Base-by-base conservation (phyloP, 768 basidiomycete species). In the Serpula lacrymans region DNA sequence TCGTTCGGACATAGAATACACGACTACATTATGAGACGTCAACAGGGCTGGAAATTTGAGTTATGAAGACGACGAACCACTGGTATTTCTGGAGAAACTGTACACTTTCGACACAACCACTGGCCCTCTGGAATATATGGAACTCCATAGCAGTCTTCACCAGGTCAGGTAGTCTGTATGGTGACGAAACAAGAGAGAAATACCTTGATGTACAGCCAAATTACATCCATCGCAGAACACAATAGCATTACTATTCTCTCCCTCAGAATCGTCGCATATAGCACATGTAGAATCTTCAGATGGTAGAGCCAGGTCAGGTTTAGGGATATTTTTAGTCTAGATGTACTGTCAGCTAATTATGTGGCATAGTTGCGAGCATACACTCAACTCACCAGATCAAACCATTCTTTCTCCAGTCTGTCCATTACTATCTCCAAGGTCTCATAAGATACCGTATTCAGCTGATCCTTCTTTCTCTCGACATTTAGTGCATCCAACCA, bases 201-300 rank as follows among this genome's bases (percentile, higher is more conserved):
- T 45, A 88, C 94, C 94, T 77, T 99, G 96, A 68, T 99, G 96
- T n/a, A 99, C 96, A 8, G 96, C 96, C 20, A 99, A 68, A 62
- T 98, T 98, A 61, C 96, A 99, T 0, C 95, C 96, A 58, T 99
- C 96, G 59, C 96, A 99, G 56, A 99, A 99, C 5, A 99, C 94
- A 52, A 98, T 99, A 6, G 93, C 96, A 60, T 98, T 99, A 43
- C 88, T 92, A 57, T 97, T 96, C 69, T 99, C 96, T 39, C 93
- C 95, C 54, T 99, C 96, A 2, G 92, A 89, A 55, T 99, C 96
- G 56, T 99, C 96, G 55, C 96, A 99, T 30, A 99, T 87, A 5
- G 92, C 87, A 57, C 96, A 99, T 0, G 88, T 91, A 9, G 91
- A 92, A 58, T 99, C 96, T 66, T 99, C 94, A 2, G 86, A 89